These are phyloP conservation scores for Geranomyces variabilis DNA, from an alignment of 192 early-diverging fungal genomes.

Conservation along the genomic window DNA sequence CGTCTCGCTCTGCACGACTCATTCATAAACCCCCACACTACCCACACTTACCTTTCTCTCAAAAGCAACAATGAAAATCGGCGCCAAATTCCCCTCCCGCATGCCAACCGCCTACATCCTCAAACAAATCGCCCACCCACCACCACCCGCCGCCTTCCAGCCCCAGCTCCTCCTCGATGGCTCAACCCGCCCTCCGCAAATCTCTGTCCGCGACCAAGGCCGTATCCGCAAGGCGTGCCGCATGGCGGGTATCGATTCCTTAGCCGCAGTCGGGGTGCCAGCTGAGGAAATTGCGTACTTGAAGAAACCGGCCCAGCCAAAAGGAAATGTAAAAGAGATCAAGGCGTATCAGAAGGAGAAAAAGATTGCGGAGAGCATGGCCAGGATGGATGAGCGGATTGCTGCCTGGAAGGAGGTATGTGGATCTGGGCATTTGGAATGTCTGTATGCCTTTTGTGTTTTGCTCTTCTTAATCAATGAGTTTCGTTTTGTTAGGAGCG, in stretches of 20 bases:
- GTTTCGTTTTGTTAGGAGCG: constrained; percentile 34
- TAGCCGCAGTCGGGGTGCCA: constrained; percentile 29
- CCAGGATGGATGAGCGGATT: constrained; percentile 45
- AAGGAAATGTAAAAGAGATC: constrained; percentile 37
- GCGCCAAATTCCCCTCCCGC: constrained; percentile 37
- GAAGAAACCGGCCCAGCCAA: constrained; percentile 35
- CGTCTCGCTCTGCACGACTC: too few species aligned
- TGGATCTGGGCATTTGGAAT: not conserved
- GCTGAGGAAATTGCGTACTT: constrained; percentile 6
- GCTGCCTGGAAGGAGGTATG: constrained; percentile 44
- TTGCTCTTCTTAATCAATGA: not conserved
- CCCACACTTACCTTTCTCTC: not conserved
- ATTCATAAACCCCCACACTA: too few species aligned
- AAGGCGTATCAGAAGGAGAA: constrained; percentile 41
- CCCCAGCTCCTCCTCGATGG: constrained; percentile 33
- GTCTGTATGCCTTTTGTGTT: not conserved
- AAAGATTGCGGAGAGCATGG: constrained; percentile 51
- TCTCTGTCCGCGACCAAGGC: constrained; percentile 42
- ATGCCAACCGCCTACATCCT: constrained; percentile 53
- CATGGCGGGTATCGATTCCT: constrained; percentile 46
- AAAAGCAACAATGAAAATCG: constrained; percentile 22
- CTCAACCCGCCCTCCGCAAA: constrained; percentile 38
- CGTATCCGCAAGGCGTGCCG: constrained; percentile 45
- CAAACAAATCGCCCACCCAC: constrained; percentile 50
- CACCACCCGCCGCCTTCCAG: constrained; percentile 32